Percentiles rank a stretch among this genome's conserved stretches.
These are phyloP conservation scores for Fraxinus velutina DNA, from an alignment of 305 asterid genomes.

Conservation along the genomic window DNA sequence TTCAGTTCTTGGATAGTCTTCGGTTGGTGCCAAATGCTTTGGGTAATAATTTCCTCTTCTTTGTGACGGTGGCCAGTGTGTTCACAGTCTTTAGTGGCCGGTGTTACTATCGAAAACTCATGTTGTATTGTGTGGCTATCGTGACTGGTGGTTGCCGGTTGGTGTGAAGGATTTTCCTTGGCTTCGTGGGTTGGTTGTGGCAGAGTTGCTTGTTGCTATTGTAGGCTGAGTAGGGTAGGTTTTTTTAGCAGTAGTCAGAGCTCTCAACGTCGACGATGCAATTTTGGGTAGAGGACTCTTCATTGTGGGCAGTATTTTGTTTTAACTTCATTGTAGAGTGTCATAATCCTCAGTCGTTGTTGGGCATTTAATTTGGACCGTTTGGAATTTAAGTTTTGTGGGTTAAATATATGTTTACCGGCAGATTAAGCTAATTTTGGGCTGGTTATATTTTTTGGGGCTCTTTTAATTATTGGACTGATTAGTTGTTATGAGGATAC, in stretches of 20 bases:
- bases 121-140: background rate
- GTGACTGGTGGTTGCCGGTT: background rate
- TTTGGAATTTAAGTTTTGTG: background rate
- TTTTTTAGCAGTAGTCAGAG: background rate
- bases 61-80: background rate
- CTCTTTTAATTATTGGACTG: background rate
- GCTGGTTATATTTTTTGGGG: background rate
- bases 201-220: background rate
- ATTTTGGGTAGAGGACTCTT: background rate
- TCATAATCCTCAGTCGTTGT: background rate
- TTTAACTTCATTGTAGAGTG: background rate
- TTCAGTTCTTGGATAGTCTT: background rate
- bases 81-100: background rate
- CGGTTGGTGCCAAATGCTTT: background rate
- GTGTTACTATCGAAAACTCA: background rate
- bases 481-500: background rate
- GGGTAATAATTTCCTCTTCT: background rate
- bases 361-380: background rate
- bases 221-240: background rate
- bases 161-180: background rate
- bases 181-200: background rate
- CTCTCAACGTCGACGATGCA: background rate
- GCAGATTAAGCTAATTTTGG: background rate
- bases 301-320: background rate
- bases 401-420: background rate